Percentiles rank a stretch among this genome's conserved stretches.
These are phyloP conservation scores for Isabelozyma rhagii DNA, from an alignment of 805 yeast genomes.

Conservation along the genomic window DNA sequence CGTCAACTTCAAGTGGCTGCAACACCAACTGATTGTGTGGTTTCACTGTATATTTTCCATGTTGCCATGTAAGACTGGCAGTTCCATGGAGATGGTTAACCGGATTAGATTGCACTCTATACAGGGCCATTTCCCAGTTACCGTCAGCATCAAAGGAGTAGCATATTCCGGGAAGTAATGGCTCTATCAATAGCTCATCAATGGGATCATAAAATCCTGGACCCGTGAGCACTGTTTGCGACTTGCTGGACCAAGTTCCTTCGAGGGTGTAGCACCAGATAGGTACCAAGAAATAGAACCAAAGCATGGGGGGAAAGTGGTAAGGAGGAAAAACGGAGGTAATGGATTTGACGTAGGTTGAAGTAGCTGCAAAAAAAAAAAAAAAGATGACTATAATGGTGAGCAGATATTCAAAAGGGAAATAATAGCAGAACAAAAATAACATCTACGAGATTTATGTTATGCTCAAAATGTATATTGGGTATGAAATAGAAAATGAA, in stretches of 20 bases:
- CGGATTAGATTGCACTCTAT: constrained; percentile 14
- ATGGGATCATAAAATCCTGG: constrained; percentile 14
- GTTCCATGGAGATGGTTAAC: constrained; percentile 13
- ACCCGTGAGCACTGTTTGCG: constrained; percentile 16
- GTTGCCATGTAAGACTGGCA: constrained; percentile 18
- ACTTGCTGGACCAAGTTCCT: constrained; percentile 21
- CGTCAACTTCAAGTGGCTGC: constrained; percentile 14
- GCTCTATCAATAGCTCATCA: constrained; percentile 15
- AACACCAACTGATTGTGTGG: constrained; percentile 4
- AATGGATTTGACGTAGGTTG: background rate
- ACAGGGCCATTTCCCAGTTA: constrained; percentile 17
- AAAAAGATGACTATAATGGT: background rate
- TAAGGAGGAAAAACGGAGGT: background rate
- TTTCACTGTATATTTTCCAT: constrained; percentile 11
- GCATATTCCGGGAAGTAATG: constrained; percentile 16
- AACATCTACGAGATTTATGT: background rate
- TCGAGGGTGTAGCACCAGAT: constrained; percentile 1
- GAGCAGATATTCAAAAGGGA: no score
- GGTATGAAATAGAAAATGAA: background rate
- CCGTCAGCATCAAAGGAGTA: constrained; percentile 18
- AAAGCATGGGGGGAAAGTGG: background rate
- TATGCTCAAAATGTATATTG: background rate
- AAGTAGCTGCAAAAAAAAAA: background rate
- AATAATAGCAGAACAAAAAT: no score
- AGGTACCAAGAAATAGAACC: background rate